A percentile compares a stretch with the other conserved stretches of the same genome.
Conservation (phyloP, 345 rosid genomes). For the Ceriops zippeliana region DNA sequence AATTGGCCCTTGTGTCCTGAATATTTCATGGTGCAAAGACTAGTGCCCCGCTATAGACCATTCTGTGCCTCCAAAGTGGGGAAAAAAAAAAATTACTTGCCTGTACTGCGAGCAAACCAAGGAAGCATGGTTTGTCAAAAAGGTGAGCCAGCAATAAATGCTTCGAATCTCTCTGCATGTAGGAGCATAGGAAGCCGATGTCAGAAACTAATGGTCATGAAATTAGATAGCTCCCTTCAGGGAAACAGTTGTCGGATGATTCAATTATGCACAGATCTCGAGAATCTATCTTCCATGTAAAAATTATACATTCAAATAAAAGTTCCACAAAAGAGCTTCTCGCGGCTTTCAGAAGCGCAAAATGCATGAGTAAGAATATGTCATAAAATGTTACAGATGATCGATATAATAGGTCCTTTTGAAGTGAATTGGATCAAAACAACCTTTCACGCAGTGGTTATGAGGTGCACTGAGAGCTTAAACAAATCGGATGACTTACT, state of each 20-base stretch:
- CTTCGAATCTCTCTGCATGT: slow-evolving; percentile 68
- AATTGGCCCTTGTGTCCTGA: too few species aligned
- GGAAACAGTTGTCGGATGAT: not conserved
- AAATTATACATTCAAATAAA: not conserved
- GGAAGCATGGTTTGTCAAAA: slow-evolving; percentile 95
- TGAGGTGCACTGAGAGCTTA: not conserved
- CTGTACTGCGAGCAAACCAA: slow-evolving; percentile 81
- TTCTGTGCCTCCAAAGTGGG: too few species aligned
- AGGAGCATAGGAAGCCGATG: slow-evolving; percentile 5
- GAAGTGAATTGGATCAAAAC: not conserved
- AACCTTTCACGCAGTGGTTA: not conserved
- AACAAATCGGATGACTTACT: slow-evolving; percentile 31
- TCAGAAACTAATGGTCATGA: slow-evolving; percentile 14
- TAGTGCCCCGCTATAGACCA: not conserved
- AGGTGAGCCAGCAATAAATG: slow-evolving; percentile 84
- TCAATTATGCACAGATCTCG: too few species aligned
- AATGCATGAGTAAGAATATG: not conserved
- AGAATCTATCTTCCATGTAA: not conserved
- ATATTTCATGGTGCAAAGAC: too few species aligned
- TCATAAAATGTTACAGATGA: not conserved
- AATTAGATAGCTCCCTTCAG: not conserved
- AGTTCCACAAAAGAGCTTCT: not conserved
- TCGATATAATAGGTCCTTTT: not conserved
- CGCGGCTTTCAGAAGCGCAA: not conserved
- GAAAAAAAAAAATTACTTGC: slow-evolving; percentile 18